A percentile compares a stretch with the other conserved stretches of the same genome.
These are phyloP conservation scores for Globisporangium iwayamae DNA, from an alignment of 352 stramenopile genomes.

Conservation along the genomic window DNA sequence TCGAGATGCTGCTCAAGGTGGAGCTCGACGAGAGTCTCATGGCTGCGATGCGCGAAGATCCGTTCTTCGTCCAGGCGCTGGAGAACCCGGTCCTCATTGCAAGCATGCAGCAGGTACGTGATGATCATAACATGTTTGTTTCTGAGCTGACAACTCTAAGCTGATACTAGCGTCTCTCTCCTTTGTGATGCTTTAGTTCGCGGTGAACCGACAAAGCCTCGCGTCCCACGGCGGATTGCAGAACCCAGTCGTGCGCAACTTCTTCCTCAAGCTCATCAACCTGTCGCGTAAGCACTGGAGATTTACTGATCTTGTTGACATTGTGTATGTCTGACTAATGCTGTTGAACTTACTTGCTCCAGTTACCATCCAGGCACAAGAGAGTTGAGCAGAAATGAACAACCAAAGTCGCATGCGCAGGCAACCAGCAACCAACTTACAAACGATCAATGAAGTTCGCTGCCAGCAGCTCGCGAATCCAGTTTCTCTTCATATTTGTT, in stretches of 20 bases:
- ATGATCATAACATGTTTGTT: not conserved
- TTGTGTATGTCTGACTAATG: not conserved
- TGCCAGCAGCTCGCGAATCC: conserved; percentile 18
- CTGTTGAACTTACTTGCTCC: not conserved
- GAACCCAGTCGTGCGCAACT: conserved; percentile 41
- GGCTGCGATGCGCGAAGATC: conserved; percentile 53
- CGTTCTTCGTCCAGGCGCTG: conserved; percentile 53
- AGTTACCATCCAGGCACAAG: conserved; percentile 16
- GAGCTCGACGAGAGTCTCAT: conserved; percentile 48
- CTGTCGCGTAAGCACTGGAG: conserved; percentile 25
- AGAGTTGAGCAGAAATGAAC: conserved; percentile 3
- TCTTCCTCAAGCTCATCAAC: conserved; percentile 63
- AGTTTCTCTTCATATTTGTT: conserved; percentile 37
- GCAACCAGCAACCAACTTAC: not conserved
- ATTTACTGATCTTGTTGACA: not conserved
- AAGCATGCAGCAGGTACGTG: conserved; percentile 57
- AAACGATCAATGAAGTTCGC: not conserved
- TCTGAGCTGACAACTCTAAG: not conserved
- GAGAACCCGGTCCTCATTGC: conserved; percentile 46
- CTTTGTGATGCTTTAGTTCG: conserved; percentile 34
- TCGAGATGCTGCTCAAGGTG: conserved; percentile 42
- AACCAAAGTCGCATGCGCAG: not conserved
- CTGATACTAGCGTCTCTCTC: not conserved
- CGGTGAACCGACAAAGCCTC: conserved; percentile 46
- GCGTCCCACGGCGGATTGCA: conserved; percentile 26